phyloP scores from a whole-genome alignment of 208 protist species.

The Leishmania braziliensis region DNA sequence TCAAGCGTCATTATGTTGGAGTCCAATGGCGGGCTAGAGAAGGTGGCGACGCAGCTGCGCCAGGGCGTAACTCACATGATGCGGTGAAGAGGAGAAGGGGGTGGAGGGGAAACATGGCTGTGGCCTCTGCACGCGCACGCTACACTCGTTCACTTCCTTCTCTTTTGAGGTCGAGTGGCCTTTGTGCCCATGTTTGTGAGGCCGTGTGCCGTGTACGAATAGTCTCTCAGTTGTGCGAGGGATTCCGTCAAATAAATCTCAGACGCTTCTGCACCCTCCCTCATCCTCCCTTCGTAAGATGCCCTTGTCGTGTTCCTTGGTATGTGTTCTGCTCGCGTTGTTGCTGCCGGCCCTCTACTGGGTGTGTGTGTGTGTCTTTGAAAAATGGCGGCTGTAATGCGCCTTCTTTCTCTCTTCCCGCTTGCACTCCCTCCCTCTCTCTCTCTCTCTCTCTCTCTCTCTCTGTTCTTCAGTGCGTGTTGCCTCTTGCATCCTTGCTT shows the following conservation, averaged over 20 bases:
- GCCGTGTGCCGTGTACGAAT: not conserved
- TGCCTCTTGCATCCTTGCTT: not conserved
- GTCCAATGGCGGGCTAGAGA: constrained; percentile 56
- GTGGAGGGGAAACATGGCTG: constrained; percentile 5
- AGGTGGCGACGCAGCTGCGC: constrained; percentile 51
- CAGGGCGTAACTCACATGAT: constrained; percentile 50
- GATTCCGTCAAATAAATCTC: not conserved
- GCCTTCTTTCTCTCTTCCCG: not conserved
- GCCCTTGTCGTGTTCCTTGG: not conserved
- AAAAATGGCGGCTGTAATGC: too few relatives aligned
- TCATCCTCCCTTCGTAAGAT: not conserved
- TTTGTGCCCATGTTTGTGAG: not conserved
- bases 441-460: not conserved
- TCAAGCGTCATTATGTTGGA: constrained; percentile 62
- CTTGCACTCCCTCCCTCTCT: not conserved
- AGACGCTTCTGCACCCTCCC: not conserved
- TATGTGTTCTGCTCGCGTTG: not conserved
- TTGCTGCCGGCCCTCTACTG: not conserved
- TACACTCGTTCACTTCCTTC: not conserved
- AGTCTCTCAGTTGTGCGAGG: not conserved
- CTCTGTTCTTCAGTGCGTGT: not conserved
- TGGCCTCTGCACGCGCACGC: not conserved
- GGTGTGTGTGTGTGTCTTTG: not conserved
- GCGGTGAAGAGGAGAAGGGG: constrained; percentile 10
- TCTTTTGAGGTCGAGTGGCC: not conserved